Percentiles rank a stretch among this genome's conserved stretches.
Evolutionary conservation across 352 stramenopile species (phyloP).

Genomic region (Pythium dissimile): DNA sequence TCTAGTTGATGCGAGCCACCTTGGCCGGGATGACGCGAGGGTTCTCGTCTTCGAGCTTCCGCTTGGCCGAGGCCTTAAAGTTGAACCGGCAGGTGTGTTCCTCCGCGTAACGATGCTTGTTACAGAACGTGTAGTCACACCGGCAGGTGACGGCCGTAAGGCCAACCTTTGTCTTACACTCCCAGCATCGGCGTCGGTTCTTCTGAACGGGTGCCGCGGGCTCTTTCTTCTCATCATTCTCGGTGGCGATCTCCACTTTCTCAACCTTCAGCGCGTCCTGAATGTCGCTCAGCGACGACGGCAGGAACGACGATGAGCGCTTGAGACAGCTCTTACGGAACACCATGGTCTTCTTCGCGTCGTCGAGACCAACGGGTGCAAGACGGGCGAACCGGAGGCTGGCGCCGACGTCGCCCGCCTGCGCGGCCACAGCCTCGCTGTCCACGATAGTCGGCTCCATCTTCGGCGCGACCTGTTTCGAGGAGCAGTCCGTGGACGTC

Average conservation of each 20-base stretch:
- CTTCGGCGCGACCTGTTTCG: slow-evolving; percentile 24
- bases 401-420: slow-evolving; percentile 3
- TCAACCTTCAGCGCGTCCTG: slow-evolving; percentile 15
- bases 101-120: slow-evolving; percentile 87
- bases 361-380: slow-evolving; percentile 41
- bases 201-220: slow-evolving; percentile 57
- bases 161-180: slow-evolving; percentile 84
- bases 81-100: slow-evolving; percentile 87
- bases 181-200: slow-evolving; percentile 87
- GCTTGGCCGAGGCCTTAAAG: slow-evolving; percentile 82
- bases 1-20: slow-evolving; percentile 84
- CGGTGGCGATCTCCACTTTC: slow-evolving; percentile 6
- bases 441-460: slow-evolving; percentile 27
- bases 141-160: slow-evolving; percentile 85
- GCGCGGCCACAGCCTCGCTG: slow-evolving; percentile 1
- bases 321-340: slow-evolving; percentile 76
- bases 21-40: slow-evolving; percentile 74
- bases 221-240: slow-evolving; percentile 8
- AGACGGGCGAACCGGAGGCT: slow-evolving; percentile 38
- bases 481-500: slow-evolving; percentile 27
- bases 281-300: slow-evolving; percentile 19
- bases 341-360: slow-evolving; percentile 40
- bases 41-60: slow-evolving; percentile 81
- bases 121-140: slow-evolving; percentile 90
- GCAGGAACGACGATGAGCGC: slow-evolving; percentile 50